A percentile compares a stretch with the other conserved stretches of the same genome.
phyloP scores from a whole-genome alignment of 805 yeast species.

The Saccharomycopsis sp. region DNA sequence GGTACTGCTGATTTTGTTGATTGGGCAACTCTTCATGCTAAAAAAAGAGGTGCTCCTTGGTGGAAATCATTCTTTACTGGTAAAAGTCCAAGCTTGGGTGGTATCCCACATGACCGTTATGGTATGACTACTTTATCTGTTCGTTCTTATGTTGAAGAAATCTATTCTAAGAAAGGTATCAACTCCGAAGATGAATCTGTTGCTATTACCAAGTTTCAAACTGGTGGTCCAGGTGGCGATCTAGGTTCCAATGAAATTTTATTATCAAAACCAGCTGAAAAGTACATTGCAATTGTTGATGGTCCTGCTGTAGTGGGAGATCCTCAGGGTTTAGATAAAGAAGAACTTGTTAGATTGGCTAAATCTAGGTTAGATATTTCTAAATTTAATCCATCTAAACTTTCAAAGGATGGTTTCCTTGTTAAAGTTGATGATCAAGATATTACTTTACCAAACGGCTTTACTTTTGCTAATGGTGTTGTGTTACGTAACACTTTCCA shows the following conservation, averaged over 20 bases:
- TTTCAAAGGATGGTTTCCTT: conserved; percentile 67
- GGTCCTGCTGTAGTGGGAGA: conserved; percentile 95
- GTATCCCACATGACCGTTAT: conserved; percentile 95
- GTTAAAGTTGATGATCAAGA: conserved; percentile 82
- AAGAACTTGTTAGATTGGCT: conserved; percentile 73
- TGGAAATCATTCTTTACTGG: conserved; percentile 99
- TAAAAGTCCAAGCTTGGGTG: conserved; percentile 83
- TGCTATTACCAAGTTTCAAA: conserved; percentile 71
- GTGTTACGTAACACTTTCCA: conserved; percentile 89
- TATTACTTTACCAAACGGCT: conserved; percentile 66
- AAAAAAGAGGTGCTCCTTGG: conserved; percentile 87
- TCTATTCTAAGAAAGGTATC: conserved; percentile 68
- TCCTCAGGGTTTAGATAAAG: conserved; percentile 77
- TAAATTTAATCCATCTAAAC: conserved; percentile 52
- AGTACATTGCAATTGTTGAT: conserved; percentile 81
- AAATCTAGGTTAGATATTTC: conserved; percentile 64
- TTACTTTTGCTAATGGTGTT: conserved; percentile 68
- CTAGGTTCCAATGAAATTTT: conserved; percentile 92
- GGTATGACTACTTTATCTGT: conserved; percentile 97
- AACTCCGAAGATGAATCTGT: conserved; percentile 42
- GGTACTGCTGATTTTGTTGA: conserved; percentile 93
- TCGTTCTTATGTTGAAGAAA: conserved; percentile 79
- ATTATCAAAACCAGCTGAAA: conserved; percentile 65
- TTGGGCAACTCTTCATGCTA: conserved; percentile 96
- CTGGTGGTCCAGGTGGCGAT: conserved; percentile 99